Evolutionary conservation across 2,329 filamentous ascomycete species (phyloP), one percentile per base, ranked within the genome.

Genomic region (Sarocladium brachiariae): DNA sequence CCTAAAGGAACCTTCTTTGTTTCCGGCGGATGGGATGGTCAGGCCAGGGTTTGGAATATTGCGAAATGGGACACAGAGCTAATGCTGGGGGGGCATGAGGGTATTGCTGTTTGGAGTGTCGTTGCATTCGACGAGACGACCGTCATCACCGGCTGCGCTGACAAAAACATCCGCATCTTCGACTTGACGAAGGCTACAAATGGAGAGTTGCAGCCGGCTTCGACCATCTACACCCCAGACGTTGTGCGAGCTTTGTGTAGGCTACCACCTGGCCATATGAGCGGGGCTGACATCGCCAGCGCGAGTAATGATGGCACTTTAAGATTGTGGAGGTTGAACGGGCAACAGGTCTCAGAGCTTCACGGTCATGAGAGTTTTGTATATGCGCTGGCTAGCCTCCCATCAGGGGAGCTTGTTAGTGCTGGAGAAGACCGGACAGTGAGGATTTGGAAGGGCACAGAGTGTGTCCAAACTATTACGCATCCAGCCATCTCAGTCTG

Each of bases 401-500:
- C 92, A 0, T 84, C 86, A 0, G 92, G 92, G 5, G 90, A 96
- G 63, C 74, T 99, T 25, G 86, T 95, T 46, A 97, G 92, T 65
- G 83, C 89, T 2, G 90, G 90, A 16, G 93, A 99, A 67, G 93
- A 99, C 68, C 81, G 93, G n/a, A 96, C 93, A 0, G 81, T 95
- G 30, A 81, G 89, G 49, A 74, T 99, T 63, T 99, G 95, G 93
- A 84, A 80, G 58, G 87, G 86, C 39, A 79, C 74, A 13, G 77
- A 90, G 51, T 97, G 92, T 64, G 71, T 96, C 41, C 93, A 99
- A 67, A 96, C 92, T 34, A 97, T 99, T 56, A 96, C 92, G 1
- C 90, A 96, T 61, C 93, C 93, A 10, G 93, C 93, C 9, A 95
- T 97, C 51, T 97, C 92, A 0, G 91, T 99, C 4, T 99, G 93